These are phyloP conservation scores for Daldinia caldariorum DNA, from an alignment of 495 filamentous ascomycete genomes.

Conservation along the genomic window DNA sequence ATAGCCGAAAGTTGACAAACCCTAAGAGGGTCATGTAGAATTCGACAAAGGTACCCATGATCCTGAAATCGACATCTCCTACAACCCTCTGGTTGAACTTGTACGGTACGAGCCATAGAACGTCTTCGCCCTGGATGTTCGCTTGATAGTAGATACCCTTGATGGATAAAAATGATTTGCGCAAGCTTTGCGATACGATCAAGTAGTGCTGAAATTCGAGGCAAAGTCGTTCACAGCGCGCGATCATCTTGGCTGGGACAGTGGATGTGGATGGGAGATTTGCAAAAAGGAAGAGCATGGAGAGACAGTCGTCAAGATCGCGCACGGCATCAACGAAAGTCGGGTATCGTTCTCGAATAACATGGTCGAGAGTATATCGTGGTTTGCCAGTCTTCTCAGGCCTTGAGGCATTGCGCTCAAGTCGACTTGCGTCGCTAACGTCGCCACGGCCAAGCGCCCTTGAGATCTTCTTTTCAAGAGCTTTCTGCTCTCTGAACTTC, in stretches of 20 bases:
- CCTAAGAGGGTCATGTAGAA: conserved; percentile 97
- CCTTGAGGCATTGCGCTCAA: conserved; percentile 69
- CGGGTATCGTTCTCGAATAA: conserved; percentile 97
- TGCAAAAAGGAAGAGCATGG: conserved; percentile 95
- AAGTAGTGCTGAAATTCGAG: conserved; percentile 98
- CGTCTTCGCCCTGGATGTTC: conserved; percentile 96
- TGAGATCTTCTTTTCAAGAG: conserved; percentile 94
- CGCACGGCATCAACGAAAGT: conserved; percentile 94
- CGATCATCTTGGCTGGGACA: conserved; percentile 91
- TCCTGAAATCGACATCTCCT: conserved; percentile 94
- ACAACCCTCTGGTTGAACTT: conserved; percentile 93
- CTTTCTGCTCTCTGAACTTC: conserved; percentile 97
- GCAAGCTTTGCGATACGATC: conserved; percentile 86
- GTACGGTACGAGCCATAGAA: conserved; percentile 97
- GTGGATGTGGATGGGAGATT: conserved; percentile 89
- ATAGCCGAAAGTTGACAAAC: conserved; percentile 94
- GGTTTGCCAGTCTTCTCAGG: conserved; percentile 87
- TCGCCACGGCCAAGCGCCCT: conserved; percentile 90
- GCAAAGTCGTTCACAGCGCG: conserved; percentile 87
- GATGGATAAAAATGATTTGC: conserved; percentile 96
- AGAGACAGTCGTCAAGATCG: conserved; percentile 95
- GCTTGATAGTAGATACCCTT: conserved; percentile 99
- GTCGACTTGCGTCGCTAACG: conserved; percentile 78
- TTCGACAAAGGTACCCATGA: conserved; percentile 98
- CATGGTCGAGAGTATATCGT: conserved; percentile 89